Base-by-base conservation (phyloP, 2,329 filamentous ascomycete genomes). In the Aspergillus sp. region DNA sequence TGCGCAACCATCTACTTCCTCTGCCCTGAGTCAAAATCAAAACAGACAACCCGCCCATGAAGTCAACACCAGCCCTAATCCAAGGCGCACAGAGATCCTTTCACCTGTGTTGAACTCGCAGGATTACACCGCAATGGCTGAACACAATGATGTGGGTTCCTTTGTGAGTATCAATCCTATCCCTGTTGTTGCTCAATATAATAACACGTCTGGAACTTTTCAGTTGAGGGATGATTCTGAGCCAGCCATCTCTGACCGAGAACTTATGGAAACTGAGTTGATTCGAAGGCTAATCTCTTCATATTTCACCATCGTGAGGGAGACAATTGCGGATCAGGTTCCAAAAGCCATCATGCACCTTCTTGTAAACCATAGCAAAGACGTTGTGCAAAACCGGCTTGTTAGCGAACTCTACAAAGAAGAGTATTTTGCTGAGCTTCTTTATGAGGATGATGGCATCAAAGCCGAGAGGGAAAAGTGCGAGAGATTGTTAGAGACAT, bases 261-360 rank as follows among this genome's bases (percentile, higher is more conserved):
- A 99, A 79, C 90, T 92, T 45, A 90, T 99, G 81, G 95, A 99
- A 79, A 98, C 95, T 9, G 95, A 99, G 77, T 87, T 99, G 41
- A 99, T 99, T 73, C 90, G 93, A 47, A 90, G 93, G 47, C 85
- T 99, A 56, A 99, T 99, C 74, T 96, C 91, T 33, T 97, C 93
- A 1, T 99, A 99, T 81, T 99, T 99, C 82, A 96, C 96, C 75
- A 99, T 99, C 70, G 95, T 99, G 47, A 90, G 95, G 62, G 95
- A 99, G 77, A 93, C 91, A n/a, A 96, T 97, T 68, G 93, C 93
- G 45, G 95, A 99, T 73, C 93, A 98, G 78, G 95, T 99, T 11
- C 95, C 95, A 65, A 99, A 99, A 79, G 95, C 95, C 5, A 90
- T 99, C 66, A 99, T 99, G 95, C 95, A 99, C 74, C 85, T 99